phyloP scores from a whole-genome alignment of 352 stramenopile genomes.

The Phytophthora europaea region DNA sequence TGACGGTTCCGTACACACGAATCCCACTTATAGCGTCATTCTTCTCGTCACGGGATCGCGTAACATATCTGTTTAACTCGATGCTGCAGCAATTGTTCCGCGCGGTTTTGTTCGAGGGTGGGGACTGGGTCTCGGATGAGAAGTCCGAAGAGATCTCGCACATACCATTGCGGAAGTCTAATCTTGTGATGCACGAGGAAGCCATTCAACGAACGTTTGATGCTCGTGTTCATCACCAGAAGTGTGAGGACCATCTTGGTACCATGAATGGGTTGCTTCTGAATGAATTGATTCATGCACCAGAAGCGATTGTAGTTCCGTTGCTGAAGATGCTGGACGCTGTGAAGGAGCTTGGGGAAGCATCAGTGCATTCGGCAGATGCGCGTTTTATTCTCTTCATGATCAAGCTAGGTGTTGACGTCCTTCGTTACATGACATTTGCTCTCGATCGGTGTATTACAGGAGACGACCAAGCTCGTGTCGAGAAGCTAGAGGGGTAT shows the following conservation, averaged over 20 bases:
- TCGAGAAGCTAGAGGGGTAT: constrained; percentile 57
- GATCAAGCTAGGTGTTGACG: constrained; percentile 85
- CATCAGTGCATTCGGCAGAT: constrained; percentile 85
- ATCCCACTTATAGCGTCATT: constrained; percentile 99
- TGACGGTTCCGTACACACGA: constrained; percentile 98
- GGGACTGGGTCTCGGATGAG: constrained; percentile 82
- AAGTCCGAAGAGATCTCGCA: constrained; percentile 75
- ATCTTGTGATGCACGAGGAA: constrained; percentile 83
- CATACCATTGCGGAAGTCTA: constrained; percentile 86
- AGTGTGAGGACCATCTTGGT: constrained; percentile 91
- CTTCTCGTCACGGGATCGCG: constrained; percentile 93
- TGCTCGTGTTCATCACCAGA: constrained; percentile 78
- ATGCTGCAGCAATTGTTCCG: constrained; percentile 87
- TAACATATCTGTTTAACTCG: constrained; percentile 91
- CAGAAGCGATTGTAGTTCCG: constrained; percentile 85
- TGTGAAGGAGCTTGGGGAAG: constrained; percentile 84
- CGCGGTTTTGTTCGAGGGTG: constrained; percentile 91
- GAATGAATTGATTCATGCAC: constrained; percentile 98
- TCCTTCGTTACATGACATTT: constrained; percentile 85
- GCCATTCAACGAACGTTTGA: constrained; percentile 80
- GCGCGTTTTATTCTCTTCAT: constrained; percentile 91
- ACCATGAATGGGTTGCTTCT: constrained; percentile 98
- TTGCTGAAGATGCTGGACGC: constrained; percentile 87
- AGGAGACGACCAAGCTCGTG: constrained; percentile 43
- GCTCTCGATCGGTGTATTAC: constrained; percentile 61